A percentile compares a stretch with the other conserved stretches of the same genome.
phyloP scores from a whole-genome alignment of 23 red algal genomes.

The Gracilaria domingensis region DNA sequence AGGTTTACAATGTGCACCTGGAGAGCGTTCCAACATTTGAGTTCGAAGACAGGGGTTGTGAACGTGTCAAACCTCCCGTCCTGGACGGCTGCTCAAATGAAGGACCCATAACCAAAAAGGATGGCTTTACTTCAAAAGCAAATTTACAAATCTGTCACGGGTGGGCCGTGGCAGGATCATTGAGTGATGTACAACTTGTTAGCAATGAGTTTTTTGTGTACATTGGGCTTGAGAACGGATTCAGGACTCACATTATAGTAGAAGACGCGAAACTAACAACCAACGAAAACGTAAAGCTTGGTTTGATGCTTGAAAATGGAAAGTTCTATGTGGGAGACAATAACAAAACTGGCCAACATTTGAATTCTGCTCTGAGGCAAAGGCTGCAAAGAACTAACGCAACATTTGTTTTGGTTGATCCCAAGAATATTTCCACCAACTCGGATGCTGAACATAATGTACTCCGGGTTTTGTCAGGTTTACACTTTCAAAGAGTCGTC shows the following conservation, averaged over 20 bases:
- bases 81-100: background rate
- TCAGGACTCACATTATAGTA: too few species aligned
- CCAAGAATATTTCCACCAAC: background rate
- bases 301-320: slow-evolving; percentile 1
- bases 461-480: background rate
- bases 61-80: background rate
- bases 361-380: background rate
- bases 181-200: too few species aligned
- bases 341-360: background rate
- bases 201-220: too few species aligned
- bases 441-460: background rate
- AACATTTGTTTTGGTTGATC: background rate
- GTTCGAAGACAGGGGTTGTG: slow-evolving; percentile 14
- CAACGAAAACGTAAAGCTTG: background rate
- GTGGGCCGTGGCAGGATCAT: too few species aligned
- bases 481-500: background rate
- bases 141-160: background rate
- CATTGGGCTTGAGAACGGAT: too few species aligned
- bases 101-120: background rate
- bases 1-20: background rate
- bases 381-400: background rate
- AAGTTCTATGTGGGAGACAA: background rate
- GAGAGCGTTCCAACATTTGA: slow-evolving; percentile 6
- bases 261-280: background rate
- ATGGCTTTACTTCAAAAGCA: background rate